Percentiles rank a stretch among this genome's conserved stretches.
Evolutionary conservation across 2,329 filamentous ascomycete species (phyloP).

Genomic region (Trichoderma aggressivum): DNA sequence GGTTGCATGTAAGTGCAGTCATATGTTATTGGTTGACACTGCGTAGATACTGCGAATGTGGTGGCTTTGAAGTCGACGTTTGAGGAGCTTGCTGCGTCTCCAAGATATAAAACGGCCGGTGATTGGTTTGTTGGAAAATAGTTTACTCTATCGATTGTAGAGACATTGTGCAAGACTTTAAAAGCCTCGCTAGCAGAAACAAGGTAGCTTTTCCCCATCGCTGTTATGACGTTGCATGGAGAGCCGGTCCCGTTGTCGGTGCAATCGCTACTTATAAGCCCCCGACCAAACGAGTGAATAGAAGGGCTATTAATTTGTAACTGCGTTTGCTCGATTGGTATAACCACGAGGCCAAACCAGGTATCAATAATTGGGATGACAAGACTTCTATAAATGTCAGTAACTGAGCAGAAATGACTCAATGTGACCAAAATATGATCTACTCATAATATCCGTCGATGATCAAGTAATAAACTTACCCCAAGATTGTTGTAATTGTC

Average conservation of each 20-base stretch:
- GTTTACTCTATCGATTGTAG: neutral
- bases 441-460: accelerated
- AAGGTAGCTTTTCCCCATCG: neutral
- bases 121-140: neutral
- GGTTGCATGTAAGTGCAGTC: neutral
- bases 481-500: neutral
- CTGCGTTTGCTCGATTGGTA: neutral
- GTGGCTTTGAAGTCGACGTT: neutral
- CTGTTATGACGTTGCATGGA: neutral
- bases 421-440: neutral
- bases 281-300: neutral
- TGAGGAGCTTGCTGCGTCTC: neutral
- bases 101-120: neutral
- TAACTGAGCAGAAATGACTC: neutral
- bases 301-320: neutral
- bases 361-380: neutral
- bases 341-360: neutral
- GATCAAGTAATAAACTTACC: neutral
- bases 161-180: neutral
- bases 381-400: neutral
- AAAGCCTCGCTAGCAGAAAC: neutral
- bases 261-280: neutral
- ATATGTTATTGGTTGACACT: neutral
- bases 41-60: neutral
- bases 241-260: neutral